phyloP scores from a whole-genome alignment of 23 red algal species.

The Chondrus crispus region DNA sequence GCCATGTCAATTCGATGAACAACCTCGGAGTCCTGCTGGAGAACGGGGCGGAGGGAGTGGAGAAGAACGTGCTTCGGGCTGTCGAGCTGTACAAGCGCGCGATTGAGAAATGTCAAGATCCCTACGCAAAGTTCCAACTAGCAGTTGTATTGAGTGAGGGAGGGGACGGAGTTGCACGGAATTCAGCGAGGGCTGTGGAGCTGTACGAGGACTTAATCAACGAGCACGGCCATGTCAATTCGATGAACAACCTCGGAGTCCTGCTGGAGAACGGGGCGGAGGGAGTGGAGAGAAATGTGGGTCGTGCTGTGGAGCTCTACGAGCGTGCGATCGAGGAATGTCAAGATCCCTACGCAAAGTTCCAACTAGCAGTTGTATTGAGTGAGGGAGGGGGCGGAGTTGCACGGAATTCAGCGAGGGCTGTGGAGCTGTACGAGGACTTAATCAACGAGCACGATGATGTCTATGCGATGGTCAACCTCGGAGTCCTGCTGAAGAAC shows the following conservation, averaged over 20 bases:
- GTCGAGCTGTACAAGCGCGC: conserved; percentile 4
- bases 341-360: background rate
- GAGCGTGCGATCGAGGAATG: background rate
- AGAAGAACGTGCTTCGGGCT: background rate
- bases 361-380: conserved; percentile 5
- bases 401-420: background rate
- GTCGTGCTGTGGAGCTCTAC: background rate
- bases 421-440: background rate
- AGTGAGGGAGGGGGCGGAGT: background rate
- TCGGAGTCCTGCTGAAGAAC: background rate
- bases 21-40: conserved; percentile 3
- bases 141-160: conserved; percentile 6
- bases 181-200: background rate
- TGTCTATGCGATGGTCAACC: background rate
- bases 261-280: background rate
- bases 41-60: background rate
- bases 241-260: background rate
- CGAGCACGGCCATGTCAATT: background rate
- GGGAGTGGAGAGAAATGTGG: background rate
- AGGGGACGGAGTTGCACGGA: background rate
- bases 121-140: background rate
- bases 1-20: conserved; percentile 11
- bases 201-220: conserved; percentile 1
- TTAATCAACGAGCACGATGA: background rate
- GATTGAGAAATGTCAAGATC: background rate